Evolutionary conservation across 2,329 filamentous ascomycete genomes (phyloP), one percentile per base, ranked within the genome.

Genomic region (Beauveria rudraprayagi): DNA sequence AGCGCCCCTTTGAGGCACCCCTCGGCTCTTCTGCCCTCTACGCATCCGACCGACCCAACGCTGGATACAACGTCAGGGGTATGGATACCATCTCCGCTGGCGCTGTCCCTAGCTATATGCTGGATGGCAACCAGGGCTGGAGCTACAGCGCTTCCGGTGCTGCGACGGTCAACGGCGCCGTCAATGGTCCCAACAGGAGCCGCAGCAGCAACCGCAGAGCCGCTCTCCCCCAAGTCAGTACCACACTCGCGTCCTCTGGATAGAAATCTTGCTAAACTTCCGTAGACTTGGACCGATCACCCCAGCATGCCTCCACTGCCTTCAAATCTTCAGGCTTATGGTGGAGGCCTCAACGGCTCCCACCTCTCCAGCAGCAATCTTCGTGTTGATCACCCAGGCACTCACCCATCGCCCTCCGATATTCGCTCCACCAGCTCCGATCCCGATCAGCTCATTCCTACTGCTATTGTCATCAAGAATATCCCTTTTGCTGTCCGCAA

Each of bases 391-490:
- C 74, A 73, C 59, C 71, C 71, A 28, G 74, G 72, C 63, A 70
- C 75, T 11, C 76, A 77, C 62, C 66, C 71, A 54, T 75, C 76
- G 11, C 75, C 75, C 17, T 68, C 67, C 50, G 74, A 76, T 65
- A 65, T 77, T 62, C 70, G 77, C 75, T 77, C 69, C 62, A 76
- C 65, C 67, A 75, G 69, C 63, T 78, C 68, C 70, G 83, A 85
- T 53, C 82, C 86, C 61, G 93, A 96, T 67, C 93, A 97, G 77
- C 84, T 99, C 63, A 99, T 99, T 63, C 93, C 93, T 3, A 99
- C 94, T 3, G 94, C 94, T 60, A 97, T 99, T 68, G 94, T 99
- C 62, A 97, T 99, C 77, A 99, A 99, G 79, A 99, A 99, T 72
- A 99, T 99, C 43, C 94, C 95, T 0, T 99, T 99, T 73, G 94